phyloP scores from a whole-genome alignment of 176 grass and related monocot genomes.

The Oryza punctata region DNA sequence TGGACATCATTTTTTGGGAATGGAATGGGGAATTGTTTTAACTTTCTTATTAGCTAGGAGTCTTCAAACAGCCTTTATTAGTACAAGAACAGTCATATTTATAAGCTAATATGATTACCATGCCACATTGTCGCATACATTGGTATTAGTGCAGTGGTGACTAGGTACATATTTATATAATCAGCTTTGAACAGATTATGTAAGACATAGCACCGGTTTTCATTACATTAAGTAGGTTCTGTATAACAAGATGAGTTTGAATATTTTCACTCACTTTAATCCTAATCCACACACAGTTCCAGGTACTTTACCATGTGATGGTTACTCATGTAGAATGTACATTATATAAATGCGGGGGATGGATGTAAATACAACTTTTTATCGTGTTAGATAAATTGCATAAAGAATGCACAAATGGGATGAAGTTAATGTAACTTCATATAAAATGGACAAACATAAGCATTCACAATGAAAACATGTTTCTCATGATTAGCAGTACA shows the following conservation, averaged over 20 bases:
- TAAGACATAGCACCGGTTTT: constrained; percentile 11
- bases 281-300: neutral
- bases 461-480: neutral
- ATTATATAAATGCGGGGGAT: neutral
- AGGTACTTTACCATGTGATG: neutral
- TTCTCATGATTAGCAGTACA: constrained; percentile 2
- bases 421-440: neutral
- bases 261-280: constrained; percentile 28
- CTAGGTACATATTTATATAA: neutral
- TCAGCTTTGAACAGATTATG: constrained; percentile 3
- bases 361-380: neutral
- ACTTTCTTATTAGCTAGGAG: constrained; percentile 5
- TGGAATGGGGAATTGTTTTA: constrained; percentile 6
- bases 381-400: constrained; percentile 9
- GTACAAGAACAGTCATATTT: neutral
- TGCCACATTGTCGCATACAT: neutral
- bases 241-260: neutral
- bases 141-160: neutral
- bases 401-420: neutral
- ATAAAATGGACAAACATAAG: neutral
- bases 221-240: constrained; percentile 17
- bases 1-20: neutral
- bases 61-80: neutral
- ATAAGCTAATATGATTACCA: neutral
- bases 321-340: neutral